Percentiles rank a stretch among this genome's conserved stretches.
Evolutionary conservation across 805 yeast genomes (phyloP).

Genomic region (Sugiyamaella chiloensis): DNA sequence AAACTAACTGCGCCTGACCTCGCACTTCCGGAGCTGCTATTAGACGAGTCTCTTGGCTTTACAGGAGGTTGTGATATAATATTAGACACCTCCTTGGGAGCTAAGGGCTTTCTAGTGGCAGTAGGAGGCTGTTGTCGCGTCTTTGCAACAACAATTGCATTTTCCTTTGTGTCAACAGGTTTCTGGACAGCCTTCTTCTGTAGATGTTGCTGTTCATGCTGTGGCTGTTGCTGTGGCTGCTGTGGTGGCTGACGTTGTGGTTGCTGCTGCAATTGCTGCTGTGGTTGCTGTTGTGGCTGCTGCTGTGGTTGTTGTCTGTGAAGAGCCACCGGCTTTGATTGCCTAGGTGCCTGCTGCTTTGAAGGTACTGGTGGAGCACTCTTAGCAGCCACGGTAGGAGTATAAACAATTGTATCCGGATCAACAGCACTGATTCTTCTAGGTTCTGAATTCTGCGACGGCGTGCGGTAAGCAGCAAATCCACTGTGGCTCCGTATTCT

Average conservation of each 20-base stretch:
- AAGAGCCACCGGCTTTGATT: neutral
- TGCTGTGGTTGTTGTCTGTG: no score
- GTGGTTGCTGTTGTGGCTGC: neutral
- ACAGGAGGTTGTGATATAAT: neutral
- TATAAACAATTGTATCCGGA: conserved; percentile 1
- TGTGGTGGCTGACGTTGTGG: conserved; percentile 2
- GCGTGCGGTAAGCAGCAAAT: conserved; percentile 14
- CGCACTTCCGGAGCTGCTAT: conserved; percentile 13
- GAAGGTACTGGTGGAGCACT: no score
- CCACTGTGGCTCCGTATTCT: conserved; percentile 12
- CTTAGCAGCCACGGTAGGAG: neutral
- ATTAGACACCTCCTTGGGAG: conserved; percentile 10
- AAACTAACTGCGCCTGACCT: conserved; percentile 13
- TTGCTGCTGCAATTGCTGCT: neutral
- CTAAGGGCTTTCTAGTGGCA: conserved; percentile 16
- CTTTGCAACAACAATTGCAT: neutral
- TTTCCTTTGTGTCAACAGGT: neutral
- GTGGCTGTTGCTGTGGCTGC: no score
- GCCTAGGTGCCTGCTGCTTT: neutral
- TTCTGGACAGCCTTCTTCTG: neutral
- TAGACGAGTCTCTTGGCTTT: conserved; percentile 3
- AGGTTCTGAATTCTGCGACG: conserved; percentile 1
- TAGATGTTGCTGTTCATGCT: no score
- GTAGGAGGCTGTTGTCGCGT: neutral
- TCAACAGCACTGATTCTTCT: neutral